These are phyloP conservation scores for Pythium sp. DNA, from an alignment of 352 stramenopile species.

Conservation along the genomic window DNA sequence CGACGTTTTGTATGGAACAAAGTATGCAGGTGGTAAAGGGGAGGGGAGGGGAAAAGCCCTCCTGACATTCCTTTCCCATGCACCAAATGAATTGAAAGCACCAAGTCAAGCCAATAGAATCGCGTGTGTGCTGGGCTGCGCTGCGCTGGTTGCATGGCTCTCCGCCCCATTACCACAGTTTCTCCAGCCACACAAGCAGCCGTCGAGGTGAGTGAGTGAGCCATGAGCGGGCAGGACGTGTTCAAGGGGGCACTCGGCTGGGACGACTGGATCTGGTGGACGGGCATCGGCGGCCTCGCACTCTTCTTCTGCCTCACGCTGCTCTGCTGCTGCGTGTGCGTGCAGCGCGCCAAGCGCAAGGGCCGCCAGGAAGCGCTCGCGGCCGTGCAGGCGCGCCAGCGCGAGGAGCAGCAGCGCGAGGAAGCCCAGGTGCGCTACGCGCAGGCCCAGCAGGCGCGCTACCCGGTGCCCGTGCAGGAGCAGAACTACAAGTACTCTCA, in stretches of 20 bases:
- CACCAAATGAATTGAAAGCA: neutral
- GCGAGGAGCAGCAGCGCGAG: slow-evolving; percentile 44
- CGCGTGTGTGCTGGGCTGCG: neutral
- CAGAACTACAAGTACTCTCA: slow-evolving; percentile 31
- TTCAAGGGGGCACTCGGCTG: slow-evolving; percentile 74
- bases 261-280: slow-evolving; percentile 84
- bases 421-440: slow-evolving; percentile 47
- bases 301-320: slow-evolving; percentile 67
- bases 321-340: slow-evolving; percentile 76
- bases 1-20: slow-evolving; percentile 11
- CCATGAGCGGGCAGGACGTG: slow-evolving; percentile 41
- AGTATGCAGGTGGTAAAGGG: slow-evolving; percentile 1
- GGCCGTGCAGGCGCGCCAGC: slow-evolving; percentile 50
- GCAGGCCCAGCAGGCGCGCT: slow-evolving; percentile 42
- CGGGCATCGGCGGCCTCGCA: slow-evolving; percentile 49
- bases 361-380: slow-evolving; percentile 64
- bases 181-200: neutral
- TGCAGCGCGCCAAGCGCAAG: slow-evolving; percentile 77
- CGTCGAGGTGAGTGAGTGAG: neutral
- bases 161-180: neutral
- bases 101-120: neutral
- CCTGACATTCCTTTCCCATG: neutral
- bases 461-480: slow-evolving; percentile 22
- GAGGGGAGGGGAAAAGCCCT: neutral
- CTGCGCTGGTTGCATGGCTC: too few species aligned